Base-by-base conservation (phyloP, 2,329 filamentous ascomycete species). In the Raffaelea albimanens region DNA sequence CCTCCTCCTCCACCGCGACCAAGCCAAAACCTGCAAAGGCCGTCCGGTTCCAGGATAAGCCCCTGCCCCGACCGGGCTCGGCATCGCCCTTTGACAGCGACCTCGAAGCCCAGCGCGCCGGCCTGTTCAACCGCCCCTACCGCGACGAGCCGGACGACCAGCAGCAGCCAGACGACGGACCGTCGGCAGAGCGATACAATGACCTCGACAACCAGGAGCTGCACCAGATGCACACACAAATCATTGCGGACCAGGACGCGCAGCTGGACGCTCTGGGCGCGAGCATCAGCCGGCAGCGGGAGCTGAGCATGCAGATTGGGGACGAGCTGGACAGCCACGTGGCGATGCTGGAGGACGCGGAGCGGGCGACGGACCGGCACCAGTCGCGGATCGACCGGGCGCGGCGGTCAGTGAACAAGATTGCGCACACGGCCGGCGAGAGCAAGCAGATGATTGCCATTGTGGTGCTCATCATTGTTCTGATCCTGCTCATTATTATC, bases 321-420 rank as follows among this genome's bases (percentile, higher is more conserved):
- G 87, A 96, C 63, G 93, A 98, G 72, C 74, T 98, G 33, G 93
- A 97, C 58, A 84, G 82, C 56, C 93, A 98, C 59, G 85, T 94
- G 34, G 75, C 84, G 56, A 73, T 98, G 72, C 72, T 98, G 25
- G 91, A 96, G 62, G 91, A 95, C 58, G 81, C 94, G 40, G 93
- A 97, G 60, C 76, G 77, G 40, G 76, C 83, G 19, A 85, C 90
- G 8, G 89, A 95, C 62, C 72, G 90, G 49, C 90, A 97, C 67
- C 78, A 84, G 62, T 72, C 71, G 22, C 80, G 86, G 44, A 71
- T 98, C 45, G 80, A 89, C 55, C 73, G 87, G 10, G 93, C 91
- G 29, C 76, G 80, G 57, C 78, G 76, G 55, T 74, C 83, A 56
- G 68, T 98, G 52, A 82, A 83, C 38, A 76, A 75, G 54, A 80